Evolutionary conservation across 2,329 filamentous ascomycete species (phyloP).

Genomic region (Alternaria consortialis): DNA sequence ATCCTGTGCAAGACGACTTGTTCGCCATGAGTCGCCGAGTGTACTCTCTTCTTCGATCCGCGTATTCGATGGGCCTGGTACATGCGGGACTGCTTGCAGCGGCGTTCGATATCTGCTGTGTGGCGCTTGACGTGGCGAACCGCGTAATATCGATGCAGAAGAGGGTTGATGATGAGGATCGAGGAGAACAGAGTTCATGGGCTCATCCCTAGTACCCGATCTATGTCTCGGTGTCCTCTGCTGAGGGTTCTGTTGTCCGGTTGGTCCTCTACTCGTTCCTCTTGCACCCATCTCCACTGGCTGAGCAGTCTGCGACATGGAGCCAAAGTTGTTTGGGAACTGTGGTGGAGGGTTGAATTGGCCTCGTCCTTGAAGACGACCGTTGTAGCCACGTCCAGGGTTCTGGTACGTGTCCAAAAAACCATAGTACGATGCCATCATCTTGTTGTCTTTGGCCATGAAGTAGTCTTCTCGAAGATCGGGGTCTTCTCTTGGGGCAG

Average conservation of each 20-base stretch:
- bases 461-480: slow-evolving; percentile 88
- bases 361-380: slow-evolving; percentile 13
- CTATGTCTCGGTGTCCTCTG: slow-evolving; percentile 37
- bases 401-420: slow-evolving; percentile 86
- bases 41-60: slow-evolving; percentile 65
- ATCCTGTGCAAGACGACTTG: slow-evolving; percentile 51
- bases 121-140: slow-evolving; percentile 58
- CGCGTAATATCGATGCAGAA: slow-evolving; percentile 56
- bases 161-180: slow-evolving; percentile 79
- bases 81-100: slow-evolving; percentile 34
- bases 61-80: slow-evolving; percentile 13
- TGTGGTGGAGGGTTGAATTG: slow-evolving; percentile 78
- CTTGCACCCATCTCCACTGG: slow-evolving; percentile 54
- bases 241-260: slow-evolving; percentile 33
- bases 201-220: slow-evolving; percentile 56
- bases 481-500: slow-evolving; percentile 58
- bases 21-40: slow-evolving; percentile 67
- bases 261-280: slow-evolving; percentile 39
- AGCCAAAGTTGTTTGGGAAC: slow-evolving; percentile 71
- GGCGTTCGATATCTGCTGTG: slow-evolving; percentile 53
- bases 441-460: slow-evolving; percentile 93
- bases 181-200: slow-evolving; percentile 76
- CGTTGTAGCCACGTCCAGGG: slow-evolving; percentile 46
- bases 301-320: slow-evolving; percentile 59
- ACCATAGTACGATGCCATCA: slow-evolving; percentile 95